Evolutionary conservation across 176 grass and related monocot genomes (phyloP), one percentile per base, ranked within the genome.

Genomic region (Oropetium thomaeum): DNA sequence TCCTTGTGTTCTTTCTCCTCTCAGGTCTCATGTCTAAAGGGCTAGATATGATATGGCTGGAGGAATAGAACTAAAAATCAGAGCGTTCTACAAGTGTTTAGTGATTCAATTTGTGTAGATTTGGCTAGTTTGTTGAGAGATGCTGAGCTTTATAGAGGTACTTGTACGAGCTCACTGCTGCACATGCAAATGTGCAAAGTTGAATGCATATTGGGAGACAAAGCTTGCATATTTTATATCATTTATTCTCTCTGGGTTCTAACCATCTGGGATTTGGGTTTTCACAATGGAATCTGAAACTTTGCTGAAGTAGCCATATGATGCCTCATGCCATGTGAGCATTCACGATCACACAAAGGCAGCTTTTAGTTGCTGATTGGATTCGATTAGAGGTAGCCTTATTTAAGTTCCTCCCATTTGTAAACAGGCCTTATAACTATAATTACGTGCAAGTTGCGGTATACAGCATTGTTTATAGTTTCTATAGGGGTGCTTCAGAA

Each of bases 361-460:
- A 42, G 60, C 42, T 44, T 82, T 79, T 26, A 43, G 26, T 67
- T 61, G 15, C 52, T 77, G 12, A 78, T 78, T 82, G 51, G 74
- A 82, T 83, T 82, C 51, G 38, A 51, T 27, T 61, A 68, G 60
- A 67, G 66, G 38, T 35, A 40, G 61, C 67, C 52, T 57, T 83
- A 53, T 78, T 68, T 53, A 78, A 83, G 40, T 26, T 51, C 49
- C 52, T 32, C 2, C 26, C 27, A 83, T 82, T 52, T 10, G 42
- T 45, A 58, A 78, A 79, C 65, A 65, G 14, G 8, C 19, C 39
- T 72, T 58, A 58, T 58, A 58, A 58, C 4, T 25, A 67, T 42
- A 78, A 48, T 78, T 78, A 61, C 49, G 58, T 82, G 49, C 79
- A 79, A 87, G 42, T 83, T 73, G 79, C 16, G 34, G 12, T 72